Percentiles rank a stretch among this genome's conserved stretches.
Conservation (phyloP, 2,329 filamentous ascomycete species). For the Neonectria punicea region DNA sequence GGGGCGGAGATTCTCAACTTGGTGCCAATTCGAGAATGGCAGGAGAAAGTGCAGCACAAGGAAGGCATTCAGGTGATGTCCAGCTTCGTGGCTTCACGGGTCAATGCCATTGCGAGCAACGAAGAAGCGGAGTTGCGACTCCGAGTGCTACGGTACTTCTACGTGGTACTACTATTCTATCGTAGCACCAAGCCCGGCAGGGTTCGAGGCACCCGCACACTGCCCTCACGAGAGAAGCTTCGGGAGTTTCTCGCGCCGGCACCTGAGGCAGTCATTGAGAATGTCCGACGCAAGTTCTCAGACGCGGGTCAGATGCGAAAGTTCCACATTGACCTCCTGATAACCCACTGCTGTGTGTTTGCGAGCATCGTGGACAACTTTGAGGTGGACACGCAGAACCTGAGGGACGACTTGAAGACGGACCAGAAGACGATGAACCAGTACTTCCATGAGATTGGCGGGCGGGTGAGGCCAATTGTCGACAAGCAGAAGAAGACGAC, state of each 20-base stretch:
- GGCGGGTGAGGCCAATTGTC: conserved; percentile 69
- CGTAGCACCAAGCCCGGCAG: conserved; percentile 57
- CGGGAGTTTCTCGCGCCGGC: conserved; percentile 65
- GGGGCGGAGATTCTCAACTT: conserved; percentile 73
- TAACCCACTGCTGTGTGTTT: conserved; percentile 78
- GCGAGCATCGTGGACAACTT: conserved; percentile 79
- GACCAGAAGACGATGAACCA: conserved; percentile 76
- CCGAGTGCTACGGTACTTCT: conserved; percentile 69
- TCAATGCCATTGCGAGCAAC: conserved; percentile 64
- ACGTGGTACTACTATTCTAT: conserved; percentile 66
- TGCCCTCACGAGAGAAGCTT: conserved; percentile 73
- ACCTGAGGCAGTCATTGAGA: conserved; percentile 71
- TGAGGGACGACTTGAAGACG: conserved; percentile 77
- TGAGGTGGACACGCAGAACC: conserved; percentile 74
- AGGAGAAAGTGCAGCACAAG: conserved; percentile 69
- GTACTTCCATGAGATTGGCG: conserved; percentile 83
- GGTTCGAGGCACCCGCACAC: conserved; percentile 57
- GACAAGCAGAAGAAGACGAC: conserved; percentile 69
- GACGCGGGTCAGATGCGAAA: conserved; percentile 73
- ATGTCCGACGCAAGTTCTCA: conserved; percentile 76
- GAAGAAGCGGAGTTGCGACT: conserved; percentile 64
- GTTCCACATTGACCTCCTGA: conserved; percentile 76
- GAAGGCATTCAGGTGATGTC: conserved; percentile 67
- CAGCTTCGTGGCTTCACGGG: conserved; percentile 72
- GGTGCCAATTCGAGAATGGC: conserved; percentile 79